Conservation (phyloP, 2,329 filamentous ascomycete species). For the Fusarium secorum region DNA sequence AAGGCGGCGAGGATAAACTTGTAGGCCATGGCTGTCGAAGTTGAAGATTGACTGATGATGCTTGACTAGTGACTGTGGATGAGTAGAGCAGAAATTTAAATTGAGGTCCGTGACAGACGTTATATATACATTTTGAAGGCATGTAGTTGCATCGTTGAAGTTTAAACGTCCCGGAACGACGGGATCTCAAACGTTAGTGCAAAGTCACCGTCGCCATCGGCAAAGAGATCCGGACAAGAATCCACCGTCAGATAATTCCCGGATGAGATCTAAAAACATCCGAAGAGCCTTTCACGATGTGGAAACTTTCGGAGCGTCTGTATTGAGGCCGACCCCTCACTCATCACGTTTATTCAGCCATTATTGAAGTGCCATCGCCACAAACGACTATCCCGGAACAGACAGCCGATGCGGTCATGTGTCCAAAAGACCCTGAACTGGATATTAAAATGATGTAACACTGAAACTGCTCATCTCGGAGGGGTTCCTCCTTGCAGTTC, state of each 20-base stretch:
- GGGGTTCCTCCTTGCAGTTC: slow-evolving; percentile 20
- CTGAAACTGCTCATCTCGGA: slow-evolving; percentile 26
- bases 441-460: slow-evolving; percentile 10
- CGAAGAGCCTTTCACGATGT: not conserved
- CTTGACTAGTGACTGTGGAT: slow-evolving; percentile 3
- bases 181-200: slow-evolving; percentile 11
- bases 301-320: slow-evolving; percentile 17
- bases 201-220: not conserved
- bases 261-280: slow-evolving; percentile 2
- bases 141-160: not conserved
- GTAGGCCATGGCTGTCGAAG: slow-evolving; percentile 16
- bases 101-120: not conserved
- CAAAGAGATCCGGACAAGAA: not conserved
- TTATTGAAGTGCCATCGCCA: not conserved
- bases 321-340: slow-evolving; percentile 1
- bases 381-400: not conserved
- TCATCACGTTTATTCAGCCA: not conserved
- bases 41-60: not conserved
- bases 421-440: not conserved
- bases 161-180: slow-evolving; percentile 14
- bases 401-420: slow-evolving; percentile 2
- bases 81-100: not conserved
- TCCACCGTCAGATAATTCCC: not conserved
- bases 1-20: slow-evolving; percentile 34
- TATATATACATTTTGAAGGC: slow-evolving; percentile 14